These are phyloP conservation scores for Saccharomyces jurei DNA, from an alignment of 805 yeast species.

Conservation along the genomic window DNA sequence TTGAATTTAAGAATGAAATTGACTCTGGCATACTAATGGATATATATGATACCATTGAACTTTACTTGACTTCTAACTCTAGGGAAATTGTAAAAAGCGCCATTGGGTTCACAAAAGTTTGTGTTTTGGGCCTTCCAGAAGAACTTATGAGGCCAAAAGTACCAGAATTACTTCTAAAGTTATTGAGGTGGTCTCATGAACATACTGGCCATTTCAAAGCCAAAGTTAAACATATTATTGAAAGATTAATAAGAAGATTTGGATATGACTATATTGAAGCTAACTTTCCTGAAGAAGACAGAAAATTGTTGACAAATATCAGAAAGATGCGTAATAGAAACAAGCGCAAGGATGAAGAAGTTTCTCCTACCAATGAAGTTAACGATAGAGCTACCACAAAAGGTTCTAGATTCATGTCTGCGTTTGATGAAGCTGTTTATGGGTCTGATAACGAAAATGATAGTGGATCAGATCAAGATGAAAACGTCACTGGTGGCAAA, in stretches of 20 bases:
- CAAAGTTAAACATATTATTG: conserved; percentile 87
- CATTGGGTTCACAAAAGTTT: conserved; percentile 88
- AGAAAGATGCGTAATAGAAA: conserved; percentile 80
- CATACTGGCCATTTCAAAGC: conserved; percentile 92
- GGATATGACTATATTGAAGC: conserved; percentile 80
- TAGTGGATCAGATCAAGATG: conserved; percentile 41
- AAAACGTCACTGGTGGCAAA: conserved; percentile 16
- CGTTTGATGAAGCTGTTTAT: conserved; percentile 86
- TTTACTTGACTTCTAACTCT: conserved; percentile 82
- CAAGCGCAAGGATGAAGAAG: conserved; percentile 46
- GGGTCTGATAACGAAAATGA: conserved; percentile 60
- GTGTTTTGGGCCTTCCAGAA: conserved; percentile 72
- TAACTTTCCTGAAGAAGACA: conserved; percentile 85
- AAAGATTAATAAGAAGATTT: conserved; percentile 80
- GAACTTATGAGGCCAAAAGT: conserved; percentile 64
- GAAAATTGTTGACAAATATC: conserved; percentile 73
- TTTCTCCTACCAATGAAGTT: conserved; percentile 14
- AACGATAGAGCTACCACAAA: conserved; percentile 17
- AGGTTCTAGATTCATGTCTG: conserved; percentile 61
- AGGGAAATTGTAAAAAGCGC: conserved; percentile 92
- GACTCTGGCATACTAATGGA: conserved; percentile 57
- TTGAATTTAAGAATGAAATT: conserved; percentile 69
- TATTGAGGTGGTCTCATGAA: conserved; percentile 90
- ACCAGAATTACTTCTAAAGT: conserved; percentile 54
- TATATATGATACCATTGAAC: conserved; percentile 75